These are phyloP conservation scores for Yamadazyma triangularis DNA, from an alignment of 1,139 yeast species.

Conservation along the genomic window DNA sequence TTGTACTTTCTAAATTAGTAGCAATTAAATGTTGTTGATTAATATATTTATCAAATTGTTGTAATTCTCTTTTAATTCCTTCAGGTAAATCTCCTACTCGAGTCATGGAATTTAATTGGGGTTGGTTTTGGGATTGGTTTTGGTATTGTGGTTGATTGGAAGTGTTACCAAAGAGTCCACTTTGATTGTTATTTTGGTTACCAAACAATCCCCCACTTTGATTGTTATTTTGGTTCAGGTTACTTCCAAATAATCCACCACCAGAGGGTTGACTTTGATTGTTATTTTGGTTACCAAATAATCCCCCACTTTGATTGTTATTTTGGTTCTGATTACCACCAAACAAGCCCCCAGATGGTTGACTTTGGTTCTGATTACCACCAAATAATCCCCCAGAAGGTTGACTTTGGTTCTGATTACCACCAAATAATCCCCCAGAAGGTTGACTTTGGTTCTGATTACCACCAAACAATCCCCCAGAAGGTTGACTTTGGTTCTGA, in stretches of 20 bases:
- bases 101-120: slow-evolving; percentile 74
- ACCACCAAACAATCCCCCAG: slow-evolving; percentile 39
- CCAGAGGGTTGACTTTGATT: not conserved
- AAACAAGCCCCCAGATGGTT: slow-evolving; percentile 37
- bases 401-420: slow-evolving; percentile 6
- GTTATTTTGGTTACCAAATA: slow-evolving; percentile 7
- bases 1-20: slow-evolving; percentile 66
- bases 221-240: slow-evolving; percentile 1
- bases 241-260: no score
- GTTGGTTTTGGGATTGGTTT: slow-evolving; percentile 7
- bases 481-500: slow-evolving; percentile 7
- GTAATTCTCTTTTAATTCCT: slow-evolving; percentile 67
- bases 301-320: slow-evolving; percentile 4
- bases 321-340: slow-evolving; percentile 18
- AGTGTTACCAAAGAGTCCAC: slow-evolving; percentile 9
- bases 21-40: slow-evolving; percentile 80
- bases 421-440: slow-evolving; percentile 10
- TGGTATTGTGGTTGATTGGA: slow-evolving; percentile 23
- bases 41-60: slow-evolving; percentile 78
- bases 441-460: slow-evolving; percentile 10
- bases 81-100: slow-evolving; percentile 83
- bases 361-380: slow-evolving; percentile 5
- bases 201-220: slow-evolving; percentile 2
- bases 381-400: slow-evolving; percentile 19
- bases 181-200: slow-evolving; percentile 11